Percentiles rank a stretch among this genome's conserved stretches.
These are phyloP conservation scores for Hyaloscypha hepaticicola DNA, from an alignment of 495 filamentous ascomycete genomes.

Conservation along the genomic window DNA sequence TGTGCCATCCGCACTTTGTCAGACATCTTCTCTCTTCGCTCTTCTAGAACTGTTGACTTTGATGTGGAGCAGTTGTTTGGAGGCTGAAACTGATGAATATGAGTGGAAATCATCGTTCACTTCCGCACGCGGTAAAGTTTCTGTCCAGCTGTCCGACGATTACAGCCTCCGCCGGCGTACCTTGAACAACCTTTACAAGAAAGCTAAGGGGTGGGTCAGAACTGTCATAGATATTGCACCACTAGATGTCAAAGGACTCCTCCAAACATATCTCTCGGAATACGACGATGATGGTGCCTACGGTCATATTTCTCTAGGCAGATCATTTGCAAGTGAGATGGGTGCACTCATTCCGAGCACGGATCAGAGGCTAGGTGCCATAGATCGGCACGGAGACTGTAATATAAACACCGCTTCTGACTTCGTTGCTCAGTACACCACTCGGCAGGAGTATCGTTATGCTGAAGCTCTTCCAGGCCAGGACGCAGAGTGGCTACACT, in stretches of 20 bases:
- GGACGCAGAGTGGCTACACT: constrained; percentile 58
- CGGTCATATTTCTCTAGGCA: constrained; percentile 87
- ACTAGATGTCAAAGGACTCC: constrained; percentile 88
- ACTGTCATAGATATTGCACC: constrained; percentile 80
- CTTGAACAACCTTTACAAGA: constrained; percentile 70
- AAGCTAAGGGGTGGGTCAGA: constrained; percentile 77
- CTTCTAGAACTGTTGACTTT: constrained; percentile 86
- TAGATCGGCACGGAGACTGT: constrained; percentile 67
- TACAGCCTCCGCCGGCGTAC: constrained; percentile 76
- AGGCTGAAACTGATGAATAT: constrained; percentile 92
- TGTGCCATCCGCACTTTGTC: constrained; percentile 87
- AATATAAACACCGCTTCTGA: constrained; percentile 89
- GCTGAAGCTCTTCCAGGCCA: constrained; percentile 66
- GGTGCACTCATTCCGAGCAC: constrained; percentile 82
- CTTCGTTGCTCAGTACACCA: constrained; percentile 96
- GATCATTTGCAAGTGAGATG: constrained; percentile 93
- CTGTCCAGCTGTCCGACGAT: constrained; percentile 87
- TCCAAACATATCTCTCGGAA: constrained; percentile 94
- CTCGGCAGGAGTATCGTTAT: constrained; percentile 87
- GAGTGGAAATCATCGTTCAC: constrained; percentile 77
- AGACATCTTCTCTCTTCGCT: constrained; percentile 85
- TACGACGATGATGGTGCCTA: constrained; percentile 85
- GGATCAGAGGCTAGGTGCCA: constrained; percentile 78
- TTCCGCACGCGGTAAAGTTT: constrained; percentile 70
- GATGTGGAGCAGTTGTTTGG: constrained; percentile 92